Conservation (phyloP, 106 monocot genomes). For the Gastrodia elata region DNA sequence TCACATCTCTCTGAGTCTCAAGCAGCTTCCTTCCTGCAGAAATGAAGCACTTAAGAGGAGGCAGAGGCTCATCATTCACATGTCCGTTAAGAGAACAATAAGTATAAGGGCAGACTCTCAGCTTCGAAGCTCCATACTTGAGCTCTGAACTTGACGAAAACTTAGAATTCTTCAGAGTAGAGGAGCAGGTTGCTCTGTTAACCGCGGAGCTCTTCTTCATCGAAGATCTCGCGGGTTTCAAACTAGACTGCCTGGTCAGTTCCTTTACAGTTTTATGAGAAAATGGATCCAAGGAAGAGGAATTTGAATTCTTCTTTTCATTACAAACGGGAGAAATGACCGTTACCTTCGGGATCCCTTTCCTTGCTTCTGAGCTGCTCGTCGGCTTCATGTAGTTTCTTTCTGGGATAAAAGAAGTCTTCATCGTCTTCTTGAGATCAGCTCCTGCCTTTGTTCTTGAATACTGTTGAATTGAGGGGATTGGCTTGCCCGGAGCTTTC, state of each 20-base stretch:
- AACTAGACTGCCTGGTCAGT: neutral
- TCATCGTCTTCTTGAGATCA: constrained; percentile 4
- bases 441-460: neutral
- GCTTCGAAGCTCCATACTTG: constrained; percentile 36
- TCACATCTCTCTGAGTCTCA: constrained; percentile 28
- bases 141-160: constrained; percentile 48
- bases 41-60: constrained; percentile 25
- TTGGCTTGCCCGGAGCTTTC: constrained; percentile 11
- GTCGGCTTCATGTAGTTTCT: constrained; percentile 67
- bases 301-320: constrained; percentile 3
- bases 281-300: neutral
- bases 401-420: neutral
- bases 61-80: constrained; percentile 17
- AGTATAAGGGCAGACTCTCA: constrained; percentile 44
- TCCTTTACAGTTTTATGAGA: neutral
- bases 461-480: neutral
- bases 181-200: constrained; percentile 56
- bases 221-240: neutral
- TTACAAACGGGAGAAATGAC: neutral
- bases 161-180: constrained; percentile 55
- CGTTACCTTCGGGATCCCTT: constrained; percentile 22
- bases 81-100: constrained; percentile 62
- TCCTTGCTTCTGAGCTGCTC: constrained; percentile 43
- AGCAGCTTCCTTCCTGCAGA: constrained; percentile 20
- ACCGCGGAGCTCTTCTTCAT: constrained; percentile 21